Base-by-base conservation (phyloP, 495 filamentous ascomycete genomes). In the Neurospora sp. region DNA sequence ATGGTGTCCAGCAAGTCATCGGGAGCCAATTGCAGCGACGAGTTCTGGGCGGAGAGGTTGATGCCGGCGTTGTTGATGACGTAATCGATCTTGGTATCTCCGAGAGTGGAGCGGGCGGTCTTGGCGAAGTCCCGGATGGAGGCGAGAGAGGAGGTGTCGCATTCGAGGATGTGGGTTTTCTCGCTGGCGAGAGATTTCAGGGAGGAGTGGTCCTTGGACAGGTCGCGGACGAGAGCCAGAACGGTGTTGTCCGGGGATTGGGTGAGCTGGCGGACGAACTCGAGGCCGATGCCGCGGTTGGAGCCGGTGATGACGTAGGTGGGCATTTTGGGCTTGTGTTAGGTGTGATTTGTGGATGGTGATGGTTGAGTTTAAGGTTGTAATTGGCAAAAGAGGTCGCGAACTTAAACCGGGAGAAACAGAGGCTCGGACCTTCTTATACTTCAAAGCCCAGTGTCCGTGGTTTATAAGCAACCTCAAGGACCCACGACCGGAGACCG, bases 241-340 rank as follows among this genome's bases (percentile, higher is more conserved):
- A 89, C 78, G 66, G 81, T 87, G 81, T 88, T 88, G 73, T 73
- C 73, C 0, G 77, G 8, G 43, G 83, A 73, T 48, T 75, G 71
- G 39, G 83, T 78, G 66, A 89, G 84, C 78, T 89, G 87, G 40
- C 85, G 84, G 31, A 88, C 80, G 72, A 88, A 84, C 71, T 88
- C 87, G 76, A 84, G 85, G 71, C 88, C 88, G 72, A 89, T 78
- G 73, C 88, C 87, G 36, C 85, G 84, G 77, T 88, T 87, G 17
- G 86, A 84, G 72, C 88, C 88, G 21, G 88, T 89, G 76, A 89
- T 83, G 70, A 83, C 82, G 73, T 86, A 88, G 62, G 84, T 81
- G 71, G 85, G 82, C 87, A 89, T 88, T 42, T 69, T 82, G 73
- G 4, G 13, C 1, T 69, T 37, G 9, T n/a, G n/a, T n/a, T n/a